Percentiles rank a stretch among this genome's conserved stretches.
Conservation (phyloP, 768 basidiomycete genomes). For the Dioszegia hungarica region DNA sequence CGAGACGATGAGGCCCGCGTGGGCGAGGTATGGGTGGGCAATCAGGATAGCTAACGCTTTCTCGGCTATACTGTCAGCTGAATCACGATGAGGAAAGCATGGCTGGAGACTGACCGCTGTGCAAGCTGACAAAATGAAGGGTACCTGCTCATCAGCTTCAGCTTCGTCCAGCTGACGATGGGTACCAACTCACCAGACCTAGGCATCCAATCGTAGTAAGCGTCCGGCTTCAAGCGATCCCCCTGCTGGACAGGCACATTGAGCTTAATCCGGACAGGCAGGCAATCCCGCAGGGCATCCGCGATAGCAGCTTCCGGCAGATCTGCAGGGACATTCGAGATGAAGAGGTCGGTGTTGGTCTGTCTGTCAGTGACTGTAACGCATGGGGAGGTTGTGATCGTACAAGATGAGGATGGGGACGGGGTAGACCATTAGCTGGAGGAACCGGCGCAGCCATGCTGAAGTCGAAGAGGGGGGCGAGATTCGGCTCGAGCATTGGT, state of each 20-base stretch:
- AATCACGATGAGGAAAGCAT: background rate
- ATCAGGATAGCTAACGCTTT: conserved; percentile 28
- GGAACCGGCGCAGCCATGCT: background rate
- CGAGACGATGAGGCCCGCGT: conserved; percentile 21
- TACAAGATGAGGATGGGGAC: conserved; percentile 13
- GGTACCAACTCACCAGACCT: conserved; percentile 16
- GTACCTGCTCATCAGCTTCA: conserved; percentile 15
- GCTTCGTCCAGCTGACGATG: background rate
- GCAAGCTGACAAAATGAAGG: conserved; percentile 15
- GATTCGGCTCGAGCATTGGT: background rate
- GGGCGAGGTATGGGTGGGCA: conserved; percentile 16
- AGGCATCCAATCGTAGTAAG: conserved; percentile 37
- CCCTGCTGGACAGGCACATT: conserved; percentile 8
- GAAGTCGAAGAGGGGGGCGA: too few relatives aligned
- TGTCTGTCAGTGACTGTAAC: background rate
- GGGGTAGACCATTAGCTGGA: background rate
- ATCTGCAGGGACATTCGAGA: conserved; percentile 21
- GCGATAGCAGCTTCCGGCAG: conserved; percentile 21
- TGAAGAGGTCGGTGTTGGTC: conserved; percentile 13
- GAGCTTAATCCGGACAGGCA: conserved; percentile 29
- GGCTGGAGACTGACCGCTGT: conserved; percentile 15
- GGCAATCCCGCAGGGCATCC: conserved; percentile 23
- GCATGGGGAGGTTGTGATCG: background rate
- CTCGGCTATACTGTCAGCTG: conserved; percentile 20
- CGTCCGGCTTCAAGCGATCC: conserved; percentile 23